Evolutionary conservation across 805 yeast species (phyloP).

Genomic region (Yamadazyma scolyti): DNA sequence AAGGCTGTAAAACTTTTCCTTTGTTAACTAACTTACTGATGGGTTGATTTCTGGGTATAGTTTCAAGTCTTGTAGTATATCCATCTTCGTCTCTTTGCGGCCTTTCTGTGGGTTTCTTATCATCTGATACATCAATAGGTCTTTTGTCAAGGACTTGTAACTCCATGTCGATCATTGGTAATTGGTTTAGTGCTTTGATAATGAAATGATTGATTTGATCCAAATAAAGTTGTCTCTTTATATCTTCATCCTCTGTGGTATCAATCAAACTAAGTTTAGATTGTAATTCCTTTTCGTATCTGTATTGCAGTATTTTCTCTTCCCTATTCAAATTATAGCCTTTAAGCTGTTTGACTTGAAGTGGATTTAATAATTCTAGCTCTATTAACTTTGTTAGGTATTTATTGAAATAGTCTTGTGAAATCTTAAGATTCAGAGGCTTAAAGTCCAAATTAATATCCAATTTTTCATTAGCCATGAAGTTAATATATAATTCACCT

Average conservation of each 20-base stretch:
- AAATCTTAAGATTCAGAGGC: constrained; percentile 20
- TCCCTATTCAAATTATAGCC: constrained; percentile 46
- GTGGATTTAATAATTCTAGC: constrained; percentile 23
- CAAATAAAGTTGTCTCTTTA: constrained; percentile 49
- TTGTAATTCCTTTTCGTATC: constrained; percentile 53
- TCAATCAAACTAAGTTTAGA: constrained; percentile 29
- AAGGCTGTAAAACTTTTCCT: constrained; percentile 83
- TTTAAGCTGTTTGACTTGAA: constrained; percentile 11
- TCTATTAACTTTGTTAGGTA: constrained; percentile 44
- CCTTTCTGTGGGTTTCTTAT: not conserved
- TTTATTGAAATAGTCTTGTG: constrained; percentile 42
- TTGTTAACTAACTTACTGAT: constrained; percentile 49
- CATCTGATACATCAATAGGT: constrained; percentile 16
- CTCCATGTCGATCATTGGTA: constrained; percentile 66
- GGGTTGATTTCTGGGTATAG: constrained; percentile 27
- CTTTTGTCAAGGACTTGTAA: constrained; percentile 53
- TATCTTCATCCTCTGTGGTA: constrained; percentile 56
- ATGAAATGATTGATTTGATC: constrained; percentile 54
- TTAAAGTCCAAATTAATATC: constrained; percentile 19
- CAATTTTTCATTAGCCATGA: constrained; percentile 19
- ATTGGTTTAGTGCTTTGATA: constrained; percentile 48
- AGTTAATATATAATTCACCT: constrained; percentile 27
- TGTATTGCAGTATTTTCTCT: constrained; percentile 68
- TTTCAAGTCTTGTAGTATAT: constrained; percentile 65
- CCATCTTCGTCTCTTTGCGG: constrained; percentile 25